Base-by-base conservation (phyloP, 306 rosid species). In the Rosa multiflora region DNA sequence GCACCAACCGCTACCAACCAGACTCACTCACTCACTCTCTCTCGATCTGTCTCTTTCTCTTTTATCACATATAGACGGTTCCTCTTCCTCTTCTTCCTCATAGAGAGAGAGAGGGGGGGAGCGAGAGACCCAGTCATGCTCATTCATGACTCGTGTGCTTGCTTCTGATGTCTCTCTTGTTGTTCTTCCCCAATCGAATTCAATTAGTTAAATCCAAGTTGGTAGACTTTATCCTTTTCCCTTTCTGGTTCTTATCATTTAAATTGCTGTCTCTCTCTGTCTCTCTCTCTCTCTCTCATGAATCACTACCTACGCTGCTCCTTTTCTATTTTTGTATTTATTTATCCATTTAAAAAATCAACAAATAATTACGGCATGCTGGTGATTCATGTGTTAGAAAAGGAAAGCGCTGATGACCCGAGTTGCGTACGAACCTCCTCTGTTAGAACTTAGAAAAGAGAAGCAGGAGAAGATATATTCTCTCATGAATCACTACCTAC, bases 1-100 rank as follows among this genome's bases (percentile, higher is more conserved):
- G 39, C 32, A 75, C 29, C 78, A 58, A 74, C 78, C 56, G 1
- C 21, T 42, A 74, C 78, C 78, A 74, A 58, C 51, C 40, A 12
- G 23, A 46, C 15, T 10, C 37, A 44, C 2, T 8, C 49, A 8
- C 52, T 23, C n/a, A 26, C 64, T 35, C 18, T 37, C 46, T 49
- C 43, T 62, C 67, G 35, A 64, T 64, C 70, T 14, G 70, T 42
- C 26, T 55, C 77, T n/a, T 26, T 18, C 77, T 39, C 77, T 53
- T 43, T 61, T n/a, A 43, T 2, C 44, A 12, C 67, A 26, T 40
- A 14, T 23, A 26, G 32, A 52, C 59, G 5, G 2, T 17, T 53
- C 59, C 1, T 53, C 59, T 17, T 53, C 55, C 1, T 49, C 59
- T 5, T 52, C 59, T 18, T 17, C 9, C 17, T 53, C 59, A 17